Percentiles rank a stretch among this genome's conserved stretches.
Conservation (phyloP, 345 rosid genomes). For the Acer yangbiense region DNA sequence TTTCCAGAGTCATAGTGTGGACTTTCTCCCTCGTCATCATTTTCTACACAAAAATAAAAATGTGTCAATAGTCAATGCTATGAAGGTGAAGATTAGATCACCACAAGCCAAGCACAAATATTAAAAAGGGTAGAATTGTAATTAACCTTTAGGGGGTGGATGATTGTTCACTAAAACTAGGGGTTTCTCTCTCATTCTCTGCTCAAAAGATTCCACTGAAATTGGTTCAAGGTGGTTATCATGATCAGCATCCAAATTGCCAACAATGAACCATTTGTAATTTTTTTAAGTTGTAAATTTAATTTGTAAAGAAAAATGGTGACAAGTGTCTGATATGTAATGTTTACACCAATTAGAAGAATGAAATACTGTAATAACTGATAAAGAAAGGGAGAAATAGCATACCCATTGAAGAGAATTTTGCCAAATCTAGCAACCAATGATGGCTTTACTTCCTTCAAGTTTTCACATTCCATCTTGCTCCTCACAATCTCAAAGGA, state of each 20-base stretch:
- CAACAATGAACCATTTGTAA: constrained; percentile 35
- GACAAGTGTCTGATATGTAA: not conserved
- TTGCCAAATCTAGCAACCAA: constrained; percentile 67
- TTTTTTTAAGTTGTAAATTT: too few species aligned
- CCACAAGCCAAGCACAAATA: not conserved
- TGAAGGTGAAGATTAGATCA: not conserved
- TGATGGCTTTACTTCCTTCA: constrained; percentile 34
- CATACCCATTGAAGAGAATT: constrained; percentile 49
- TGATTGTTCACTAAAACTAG: constrained; percentile 35
- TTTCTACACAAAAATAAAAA: not conserved
- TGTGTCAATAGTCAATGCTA: not conserved
- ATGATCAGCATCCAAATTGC: constrained; percentile 37
- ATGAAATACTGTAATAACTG: constrained; percentile 9
- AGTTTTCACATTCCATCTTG: constrained; percentile 18
- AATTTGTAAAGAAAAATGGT: too few species aligned
- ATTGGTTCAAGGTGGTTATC: constrained; percentile 36
- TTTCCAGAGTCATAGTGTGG: not conserved
- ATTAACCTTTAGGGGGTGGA: constrained; percentile 26
- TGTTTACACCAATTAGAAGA: not conserved
- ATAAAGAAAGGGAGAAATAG: not conserved
- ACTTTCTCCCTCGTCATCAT: not conserved
- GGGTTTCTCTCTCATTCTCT: constrained; percentile 33
- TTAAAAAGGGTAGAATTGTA: not conserved
- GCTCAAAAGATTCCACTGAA: constrained; percentile 35
- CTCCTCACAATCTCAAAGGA: constrained; percentile 39